Percentiles rank a stretch among this genome's conserved stretches.
Conservation (phyloP, 176 grass and related monocot species). For the Eragrostis nindensis region DNA sequence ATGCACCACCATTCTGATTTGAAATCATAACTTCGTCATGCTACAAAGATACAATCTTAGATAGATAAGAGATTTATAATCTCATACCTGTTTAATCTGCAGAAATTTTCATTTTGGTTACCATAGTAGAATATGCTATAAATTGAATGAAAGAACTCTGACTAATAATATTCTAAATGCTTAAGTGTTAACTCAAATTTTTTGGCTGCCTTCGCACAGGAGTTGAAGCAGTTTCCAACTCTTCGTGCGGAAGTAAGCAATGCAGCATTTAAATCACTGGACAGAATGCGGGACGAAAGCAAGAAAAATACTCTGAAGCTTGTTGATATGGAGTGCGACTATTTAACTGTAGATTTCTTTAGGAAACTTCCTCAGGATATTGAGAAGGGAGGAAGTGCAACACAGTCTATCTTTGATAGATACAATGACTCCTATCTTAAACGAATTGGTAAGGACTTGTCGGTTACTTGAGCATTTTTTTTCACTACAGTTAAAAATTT, state of each 20-base stretch:
- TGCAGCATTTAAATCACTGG: constrained; percentile 96
- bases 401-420: constrained; percentile 97
- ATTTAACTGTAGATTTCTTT: constrained; percentile 99
- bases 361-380: constrained; percentile 97
- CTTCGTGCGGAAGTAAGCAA: constrained; percentile 87
- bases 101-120: neutral
- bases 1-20: neutral
- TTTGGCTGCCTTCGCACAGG: constrained; percentile 48
- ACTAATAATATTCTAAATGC: constrained; percentile 10
- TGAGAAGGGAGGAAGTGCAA: constrained; percentile 97
- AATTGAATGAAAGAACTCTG: neutral
- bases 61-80: neutral
- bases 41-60: neutral
- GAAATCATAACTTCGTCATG: neutral
- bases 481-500: constrained; percentile 1
- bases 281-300: constrained; percentile 98
- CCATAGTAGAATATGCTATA: neutral
- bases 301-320: constrained; percentile 97
- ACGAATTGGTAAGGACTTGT: constrained; percentile 67
- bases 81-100: neutral
- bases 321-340: constrained; percentile 97
- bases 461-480: constrained; percentile 3
- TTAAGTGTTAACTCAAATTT: neutral
- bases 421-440: constrained; percentile 97
- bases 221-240: constrained; percentile 91